These are phyloP conservation scores for Hypoxylon lienhwacheense DNA, from an alignment of 495 filamentous ascomycete genomes.

Conservation along the genomic window DNA sequence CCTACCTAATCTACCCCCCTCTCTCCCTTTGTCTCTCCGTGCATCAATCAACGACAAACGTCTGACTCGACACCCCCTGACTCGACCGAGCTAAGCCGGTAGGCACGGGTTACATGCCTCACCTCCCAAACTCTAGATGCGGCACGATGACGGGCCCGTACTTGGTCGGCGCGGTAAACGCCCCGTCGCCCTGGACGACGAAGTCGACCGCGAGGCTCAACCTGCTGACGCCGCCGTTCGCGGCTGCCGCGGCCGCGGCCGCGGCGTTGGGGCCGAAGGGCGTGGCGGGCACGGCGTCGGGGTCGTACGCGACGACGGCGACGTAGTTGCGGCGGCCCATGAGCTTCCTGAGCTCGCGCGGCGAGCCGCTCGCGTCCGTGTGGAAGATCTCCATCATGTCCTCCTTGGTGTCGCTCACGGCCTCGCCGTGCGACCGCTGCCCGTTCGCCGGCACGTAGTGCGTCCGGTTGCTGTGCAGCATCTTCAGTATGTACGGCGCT, in stretches of 20 bases:
- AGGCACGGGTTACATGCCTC: not conserved
- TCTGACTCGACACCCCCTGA: no score
- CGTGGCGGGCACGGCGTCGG: slow-evolving; percentile 66
- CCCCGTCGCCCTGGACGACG: slow-evolving; percentile 91
- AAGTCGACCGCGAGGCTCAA: slow-evolving; percentile 93
- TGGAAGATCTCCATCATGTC: slow-evolving; percentile 99
- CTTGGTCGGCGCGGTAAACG: slow-evolving; percentile 78
- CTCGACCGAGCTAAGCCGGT: no score
- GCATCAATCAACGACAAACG: no score
- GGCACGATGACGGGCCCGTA: slow-evolving; percentile 97
- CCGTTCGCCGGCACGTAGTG: slow-evolving; percentile 92
- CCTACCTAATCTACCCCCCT: no score
- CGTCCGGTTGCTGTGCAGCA: slow-evolving; percentile 88
- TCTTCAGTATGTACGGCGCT: slow-evolving; percentile 79
- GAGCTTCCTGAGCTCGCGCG: slow-evolving; percentile 80
- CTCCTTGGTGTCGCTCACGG: slow-evolving; percentile 93
- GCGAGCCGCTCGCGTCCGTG: slow-evolving; percentile 76
- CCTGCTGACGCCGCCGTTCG: slow-evolving; percentile 55
- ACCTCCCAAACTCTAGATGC: slow-evolving; percentile 80
- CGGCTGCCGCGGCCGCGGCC: slow-evolving; percentile 44
- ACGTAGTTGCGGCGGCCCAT: slow-evolving; percentile 94
- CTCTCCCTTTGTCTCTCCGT: not conserved
- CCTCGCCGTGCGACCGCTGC: slow-evolving; percentile 62
- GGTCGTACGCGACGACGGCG: slow-evolving; percentile 92
- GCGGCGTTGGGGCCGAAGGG: slow-evolving; percentile 47